Evolutionary conservation across 2,329 filamentous ascomycete genomes (phyloP).

Genomic region (Colletotrichum simmondsii): DNA sequence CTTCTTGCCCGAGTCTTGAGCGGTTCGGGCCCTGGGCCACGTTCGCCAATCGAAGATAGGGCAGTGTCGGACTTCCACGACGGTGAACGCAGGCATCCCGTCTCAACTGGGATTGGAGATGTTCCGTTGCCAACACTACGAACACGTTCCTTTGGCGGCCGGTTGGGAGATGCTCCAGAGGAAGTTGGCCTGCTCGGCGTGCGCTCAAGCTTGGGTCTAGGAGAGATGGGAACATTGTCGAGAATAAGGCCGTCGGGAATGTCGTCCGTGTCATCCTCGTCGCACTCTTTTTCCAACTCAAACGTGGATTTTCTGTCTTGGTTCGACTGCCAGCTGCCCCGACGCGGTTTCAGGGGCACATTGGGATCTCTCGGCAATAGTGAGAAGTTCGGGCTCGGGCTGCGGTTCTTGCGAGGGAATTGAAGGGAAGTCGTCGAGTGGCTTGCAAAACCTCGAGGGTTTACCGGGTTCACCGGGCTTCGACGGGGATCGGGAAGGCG

Average conservation of each 20-base stretch:
- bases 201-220: constrained; percentile 69
- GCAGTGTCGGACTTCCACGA: constrained; percentile 60
- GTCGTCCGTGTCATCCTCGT: constrained; percentile 81
- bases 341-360: constrained; percentile 52
- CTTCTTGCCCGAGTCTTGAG: constrained; percentile 72
- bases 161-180: constrained; percentile 57
- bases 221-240: constrained; percentile 85
- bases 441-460: constrained; percentile 44
- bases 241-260: constrained; percentile 83
- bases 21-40: constrained; percentile 52
- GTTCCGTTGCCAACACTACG: constrained; percentile 73
- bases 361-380: constrained; percentile 56
- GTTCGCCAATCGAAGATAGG: constrained; percentile 41
- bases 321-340: constrained; percentile 79
- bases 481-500: constrained; percentile 42
- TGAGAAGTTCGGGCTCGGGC: constrained; percentile 61
- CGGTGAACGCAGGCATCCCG: constrained; percentile 69
- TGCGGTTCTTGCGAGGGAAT: constrained; percentile 55
- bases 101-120: constrained; percentile 67
- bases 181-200: constrained; percentile 64
- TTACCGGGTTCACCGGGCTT: constrained; percentile 24
- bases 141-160: constrained; percentile 59
- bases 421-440: constrained; percentile 54
- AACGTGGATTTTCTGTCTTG: constrained; percentile 73
- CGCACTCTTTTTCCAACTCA: constrained; percentile 80